phyloP scores from a whole-genome alignment of 805 yeast species.

The Monosporozyma servazzii region DNA sequence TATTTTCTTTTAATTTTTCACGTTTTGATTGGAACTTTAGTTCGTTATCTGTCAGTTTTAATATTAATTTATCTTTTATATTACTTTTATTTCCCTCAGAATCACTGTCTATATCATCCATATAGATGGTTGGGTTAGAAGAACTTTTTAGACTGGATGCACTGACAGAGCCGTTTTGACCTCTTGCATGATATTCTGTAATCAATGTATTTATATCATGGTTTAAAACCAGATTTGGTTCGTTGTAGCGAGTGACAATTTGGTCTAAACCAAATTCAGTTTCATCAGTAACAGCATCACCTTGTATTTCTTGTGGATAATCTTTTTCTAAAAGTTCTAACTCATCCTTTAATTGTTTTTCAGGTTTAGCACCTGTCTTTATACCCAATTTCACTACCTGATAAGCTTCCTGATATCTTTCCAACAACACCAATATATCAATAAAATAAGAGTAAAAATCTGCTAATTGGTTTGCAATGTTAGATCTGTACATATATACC shows the following conservation, averaged over 20 bases:
- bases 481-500: constrained; percentile 58
- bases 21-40: background rate
- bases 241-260: background rate
- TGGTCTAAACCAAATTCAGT: background rate
- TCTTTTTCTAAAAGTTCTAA: constrained; percentile 8
- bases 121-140: background rate
- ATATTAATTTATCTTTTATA: background rate
- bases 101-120: background rate
- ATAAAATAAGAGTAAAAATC: constrained; percentile 75
- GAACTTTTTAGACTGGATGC: background rate
- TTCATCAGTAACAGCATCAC: background rate
- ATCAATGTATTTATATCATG: background rate
- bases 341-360: constrained; percentile 11
- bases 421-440: constrained; percentile 20
- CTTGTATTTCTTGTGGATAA: background rate
- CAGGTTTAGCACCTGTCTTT: constrained; percentile 55
- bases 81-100: background rate
- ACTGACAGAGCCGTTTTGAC: background rate
- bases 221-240: background rate
- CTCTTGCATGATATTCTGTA: background rate
- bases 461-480: constrained; percentile 59
- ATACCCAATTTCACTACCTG: constrained; percentile 28
- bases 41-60: background rate
- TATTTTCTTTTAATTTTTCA: constrained; percentile 3
- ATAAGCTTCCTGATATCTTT: constrained; percentile 15